Evolutionary conservation across 257 asterid species (phyloP).

Genomic region (Mentha longifolia): DNA sequence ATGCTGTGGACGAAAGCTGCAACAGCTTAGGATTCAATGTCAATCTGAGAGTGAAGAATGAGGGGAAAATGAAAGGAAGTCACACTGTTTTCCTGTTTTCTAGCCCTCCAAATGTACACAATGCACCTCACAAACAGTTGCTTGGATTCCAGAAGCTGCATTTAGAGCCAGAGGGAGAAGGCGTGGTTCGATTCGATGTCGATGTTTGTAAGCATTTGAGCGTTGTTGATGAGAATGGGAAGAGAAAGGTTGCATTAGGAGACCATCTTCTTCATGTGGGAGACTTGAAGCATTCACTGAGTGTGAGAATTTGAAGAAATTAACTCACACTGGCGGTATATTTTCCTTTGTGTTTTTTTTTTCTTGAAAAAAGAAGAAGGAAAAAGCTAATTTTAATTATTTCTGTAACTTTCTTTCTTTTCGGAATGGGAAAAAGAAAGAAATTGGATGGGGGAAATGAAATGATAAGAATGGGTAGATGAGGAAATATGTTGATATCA

Average conservation of each 20-base stretch:
- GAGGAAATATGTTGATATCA: not conserved
- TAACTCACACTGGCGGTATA: not conserved
- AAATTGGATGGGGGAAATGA: not conserved
- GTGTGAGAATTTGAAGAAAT: constrained; percentile 40
- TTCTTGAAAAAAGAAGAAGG: not conserved
- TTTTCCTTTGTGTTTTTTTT: not conserved
- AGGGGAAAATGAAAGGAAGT: constrained; percentile 56
- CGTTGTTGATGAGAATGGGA: constrained; percentile 61
- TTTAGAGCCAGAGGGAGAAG: constrained; percentile 47
- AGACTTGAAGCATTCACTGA: constrained; percentile 54
- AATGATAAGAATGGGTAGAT: constrained; percentile 11
- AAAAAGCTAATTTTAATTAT: not conserved
- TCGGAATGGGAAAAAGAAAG: constrained; percentile 5
- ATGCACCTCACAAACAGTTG: constrained; percentile 61
- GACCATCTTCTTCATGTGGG: constrained; percentile 65
- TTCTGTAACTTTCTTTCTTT: not conserved
- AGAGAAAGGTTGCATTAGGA: constrained; percentile 60
- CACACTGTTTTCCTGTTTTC: constrained; percentile 57
- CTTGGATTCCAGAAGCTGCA: constrained; percentile 58
- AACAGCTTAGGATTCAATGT: constrained; percentile 35
- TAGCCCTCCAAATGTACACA: constrained; percentile 54
- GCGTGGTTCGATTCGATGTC: constrained; percentile 48
- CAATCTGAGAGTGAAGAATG: constrained; percentile 52
- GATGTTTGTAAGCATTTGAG: constrained; percentile 78
- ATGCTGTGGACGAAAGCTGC: constrained; percentile 44